Conservation (phyloP, 768 basidiomycete genomes). For the Candolleomyces aberdarensis region DNA sequence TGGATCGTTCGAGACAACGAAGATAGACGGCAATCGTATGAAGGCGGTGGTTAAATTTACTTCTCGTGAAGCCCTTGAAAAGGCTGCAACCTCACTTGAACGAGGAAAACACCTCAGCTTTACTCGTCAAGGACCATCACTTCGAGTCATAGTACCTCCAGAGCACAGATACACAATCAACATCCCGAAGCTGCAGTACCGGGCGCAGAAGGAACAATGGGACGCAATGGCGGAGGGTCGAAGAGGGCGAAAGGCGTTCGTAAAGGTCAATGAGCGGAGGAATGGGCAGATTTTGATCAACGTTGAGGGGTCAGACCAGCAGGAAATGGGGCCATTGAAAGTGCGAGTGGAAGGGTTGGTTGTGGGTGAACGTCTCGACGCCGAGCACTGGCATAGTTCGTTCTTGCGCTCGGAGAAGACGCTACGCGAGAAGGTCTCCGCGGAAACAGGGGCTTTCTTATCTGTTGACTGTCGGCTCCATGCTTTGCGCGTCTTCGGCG, state of each 20-base stretch:
- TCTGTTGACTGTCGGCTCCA: constrained; percentile 44
- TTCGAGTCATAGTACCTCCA: constrained; percentile 43
- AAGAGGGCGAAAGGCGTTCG: constrained; percentile 24
- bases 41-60: constrained; percentile 43
- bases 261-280: constrained; percentile 22
- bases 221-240: constrained; percentile 38
- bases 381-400: constrained; percentile 48
- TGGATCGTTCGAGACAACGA: constrained; percentile 4
- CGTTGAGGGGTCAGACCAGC: constrained; percentile 51
- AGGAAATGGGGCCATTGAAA: constrained; percentile 53
- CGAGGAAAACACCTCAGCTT: constrained; percentile 14
- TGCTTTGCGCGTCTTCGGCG: constrained; percentile 46
- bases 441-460: constrained; percentile 38
- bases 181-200: constrained; percentile 47
- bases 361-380: constrained; percentile 44
- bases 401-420: constrained; percentile 29
- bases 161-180: constrained; percentile 49
- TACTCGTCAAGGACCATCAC: constrained; percentile 23
- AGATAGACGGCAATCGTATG: not conserved
- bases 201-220: constrained; percentile 50
- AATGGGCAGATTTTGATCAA: constrained; percentile 32
- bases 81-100: constrained; percentile 33
- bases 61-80: constrained; percentile 46
- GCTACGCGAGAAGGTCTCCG: constrained; percentile 25
- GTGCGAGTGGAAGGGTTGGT: constrained; percentile 57